These are phyloP conservation scores for Noccaea bulbosa DNA, from an alignment of 345 rosid species.

Conservation along the genomic window DNA sequence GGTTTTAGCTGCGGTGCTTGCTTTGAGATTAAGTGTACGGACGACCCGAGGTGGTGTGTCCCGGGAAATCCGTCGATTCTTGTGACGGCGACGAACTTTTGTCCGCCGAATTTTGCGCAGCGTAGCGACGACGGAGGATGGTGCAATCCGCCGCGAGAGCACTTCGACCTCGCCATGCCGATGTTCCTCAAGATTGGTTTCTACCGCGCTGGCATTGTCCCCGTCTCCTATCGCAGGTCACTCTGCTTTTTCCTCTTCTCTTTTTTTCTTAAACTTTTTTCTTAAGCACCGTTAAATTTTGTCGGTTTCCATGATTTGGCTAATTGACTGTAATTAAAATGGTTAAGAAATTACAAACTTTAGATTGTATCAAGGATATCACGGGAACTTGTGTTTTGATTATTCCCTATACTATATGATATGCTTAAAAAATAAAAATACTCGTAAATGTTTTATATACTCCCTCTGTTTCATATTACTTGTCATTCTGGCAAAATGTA, in stretches of 20 bases:
- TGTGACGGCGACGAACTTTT: slow-evolving; percentile 89
- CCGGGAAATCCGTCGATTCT: slow-evolving; percentile 80
- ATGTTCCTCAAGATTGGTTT: slow-evolving; percentile 94
- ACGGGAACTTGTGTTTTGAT: background rate
- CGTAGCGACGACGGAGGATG: slow-evolving; percentile 94
- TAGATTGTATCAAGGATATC: background rate
- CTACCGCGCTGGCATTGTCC: slow-evolving; percentile 96
- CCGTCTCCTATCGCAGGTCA: slow-evolving; percentile 78
- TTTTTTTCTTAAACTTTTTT: no score
- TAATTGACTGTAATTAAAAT: background rate
- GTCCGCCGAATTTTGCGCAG: slow-evolving; percentile 91
- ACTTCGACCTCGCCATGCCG: slow-evolving; percentile 98
- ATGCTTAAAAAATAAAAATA: no score
- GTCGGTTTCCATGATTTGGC: background rate
- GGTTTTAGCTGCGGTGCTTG: slow-evolving; percentile 95
- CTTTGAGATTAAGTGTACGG: slow-evolving; percentile 78
- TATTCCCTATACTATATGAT: no score
- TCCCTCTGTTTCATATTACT: no score
- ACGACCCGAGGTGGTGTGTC: slow-evolving; percentile 83
- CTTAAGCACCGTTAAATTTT: background rate
- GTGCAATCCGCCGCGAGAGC: slow-evolving; percentile 99
- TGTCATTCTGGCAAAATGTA: no score
- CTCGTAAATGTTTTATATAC: no score
- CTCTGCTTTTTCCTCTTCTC: background rate
- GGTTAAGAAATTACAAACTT: background rate